These are phyloP conservation scores for Symbiodinium pilosum DNA, from an alignment of 73 alveolate genomes.

Conservation along the genomic window DNA sequence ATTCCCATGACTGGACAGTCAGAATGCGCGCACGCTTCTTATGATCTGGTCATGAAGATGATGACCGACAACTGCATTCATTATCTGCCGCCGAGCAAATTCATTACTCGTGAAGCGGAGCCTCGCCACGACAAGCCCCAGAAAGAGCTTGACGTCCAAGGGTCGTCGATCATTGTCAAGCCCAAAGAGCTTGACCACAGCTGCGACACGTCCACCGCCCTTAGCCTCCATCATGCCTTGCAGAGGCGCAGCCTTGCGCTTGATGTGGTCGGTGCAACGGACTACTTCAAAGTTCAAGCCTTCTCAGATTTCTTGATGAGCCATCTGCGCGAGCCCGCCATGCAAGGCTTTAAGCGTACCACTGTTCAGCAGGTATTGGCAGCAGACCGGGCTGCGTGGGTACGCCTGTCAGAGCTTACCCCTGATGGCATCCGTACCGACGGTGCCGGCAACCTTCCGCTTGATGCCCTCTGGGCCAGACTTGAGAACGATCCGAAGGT, in stretches of 20 bases:
- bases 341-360: neutral
- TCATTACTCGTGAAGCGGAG: too few species aligned
- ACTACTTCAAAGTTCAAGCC: neutral
- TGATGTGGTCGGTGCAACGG: neutral
- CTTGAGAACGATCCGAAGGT: neutral
- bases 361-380: neutral
- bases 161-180: neutral
- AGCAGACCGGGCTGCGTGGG: neutral
- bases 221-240: neutral
- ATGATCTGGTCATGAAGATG: too few species aligned
- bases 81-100: too few species aligned
- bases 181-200: neutral
- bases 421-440: neutral
- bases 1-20: neutral
- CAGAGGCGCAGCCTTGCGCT: neutral
- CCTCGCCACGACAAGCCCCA: neutral
- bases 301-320: neutral
- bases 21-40: neutral
- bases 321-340: neutral
- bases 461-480: neutral
- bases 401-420: neutral
- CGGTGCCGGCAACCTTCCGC: neutral
- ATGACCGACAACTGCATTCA: too few species aligned
- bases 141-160: neutral
- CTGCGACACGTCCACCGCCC: neutral